Conservation (phyloP, 306 rosid species). For the Quercus bicolor region DNA sequence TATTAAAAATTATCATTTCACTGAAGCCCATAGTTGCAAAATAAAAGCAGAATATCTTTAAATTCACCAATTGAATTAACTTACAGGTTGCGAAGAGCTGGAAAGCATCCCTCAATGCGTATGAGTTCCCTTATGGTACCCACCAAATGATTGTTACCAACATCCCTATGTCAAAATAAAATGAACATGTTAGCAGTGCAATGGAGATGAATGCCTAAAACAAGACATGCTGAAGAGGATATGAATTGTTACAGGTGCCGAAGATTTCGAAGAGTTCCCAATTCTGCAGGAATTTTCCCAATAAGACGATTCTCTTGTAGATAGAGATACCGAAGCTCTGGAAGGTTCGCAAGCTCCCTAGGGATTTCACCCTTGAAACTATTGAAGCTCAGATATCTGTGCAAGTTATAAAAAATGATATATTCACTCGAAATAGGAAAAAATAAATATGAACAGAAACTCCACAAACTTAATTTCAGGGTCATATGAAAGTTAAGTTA, state of each 20-base stretch:
- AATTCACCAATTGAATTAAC: constrained; percentile 30
- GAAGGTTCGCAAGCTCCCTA: constrained; percentile 88
- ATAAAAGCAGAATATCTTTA: neutral
- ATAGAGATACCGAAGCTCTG: constrained; percentile 87
- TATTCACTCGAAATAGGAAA: neutral
- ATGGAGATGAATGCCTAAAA: constrained; percentile 6
- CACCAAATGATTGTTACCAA: constrained; percentile 93
- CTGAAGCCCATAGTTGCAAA: neutral
- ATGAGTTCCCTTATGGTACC: constrained; percentile 97
- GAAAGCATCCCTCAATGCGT: constrained; percentile 94
- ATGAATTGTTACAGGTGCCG: constrained; percentile 68
- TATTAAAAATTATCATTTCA: neutral
- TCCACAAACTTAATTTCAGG: neutral
- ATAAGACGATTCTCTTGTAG: constrained; percentile 85
- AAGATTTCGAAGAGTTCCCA: constrained; percentile 90
- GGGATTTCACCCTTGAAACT: constrained; percentile 97
- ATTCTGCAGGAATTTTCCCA: constrained; percentile 87
- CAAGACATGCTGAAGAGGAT: constrained; percentile 1
- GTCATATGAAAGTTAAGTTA: constrained; percentile 16
- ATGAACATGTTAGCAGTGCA: constrained; percentile 9
- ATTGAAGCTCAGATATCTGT: constrained; percentile 93
- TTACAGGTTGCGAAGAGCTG: constrained; percentile 87
- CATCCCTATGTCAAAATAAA: constrained; percentile 62
- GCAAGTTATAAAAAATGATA: neutral
- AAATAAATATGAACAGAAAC: neutral